Percentiles rank a stretch among this genome's conserved stretches.
phyloP scores from a whole-genome alignment of 805 yeast genomes.

The Lachancea thermotolerans region DNA sequence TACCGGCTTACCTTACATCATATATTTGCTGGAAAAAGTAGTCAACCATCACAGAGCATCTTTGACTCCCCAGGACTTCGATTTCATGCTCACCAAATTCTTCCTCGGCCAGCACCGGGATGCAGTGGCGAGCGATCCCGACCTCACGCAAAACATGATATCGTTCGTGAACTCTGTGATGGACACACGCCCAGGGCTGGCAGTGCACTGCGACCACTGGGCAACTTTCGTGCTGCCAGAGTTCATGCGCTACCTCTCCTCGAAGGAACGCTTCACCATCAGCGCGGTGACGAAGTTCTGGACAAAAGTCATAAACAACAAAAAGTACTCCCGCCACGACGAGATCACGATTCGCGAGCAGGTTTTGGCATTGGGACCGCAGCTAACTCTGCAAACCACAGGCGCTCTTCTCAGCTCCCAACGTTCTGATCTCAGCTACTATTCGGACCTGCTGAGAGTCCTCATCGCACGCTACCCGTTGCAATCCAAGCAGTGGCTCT shows the following conservation, averaged over 20 bases:
- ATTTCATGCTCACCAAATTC: constrained; percentile 33
- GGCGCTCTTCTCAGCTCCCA: constrained; percentile 42
- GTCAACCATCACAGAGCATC: constrained; percentile 34
- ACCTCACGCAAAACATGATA: constrained; percentile 45
- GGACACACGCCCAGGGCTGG: constrained; percentile 42
- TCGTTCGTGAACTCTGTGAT: constrained; percentile 46
- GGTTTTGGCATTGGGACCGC: constrained; percentile 21
- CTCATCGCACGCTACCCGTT: constrained; percentile 45
- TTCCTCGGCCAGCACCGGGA: constrained; percentile 33
- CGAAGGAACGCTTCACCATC: constrained; percentile 46
- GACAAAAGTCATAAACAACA: constrained; percentile 41
- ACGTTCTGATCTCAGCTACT: constrained; percentile 56
- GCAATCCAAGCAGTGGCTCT: constrained; percentile 44
- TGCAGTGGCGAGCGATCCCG: constrained; percentile 48
- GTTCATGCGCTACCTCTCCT: constrained; percentile 27
- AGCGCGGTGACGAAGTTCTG: constrained; percentile 48
- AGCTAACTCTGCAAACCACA: constrained; percentile 31
- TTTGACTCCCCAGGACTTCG: constrained; percentile 31
- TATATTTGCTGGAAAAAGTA: constrained; percentile 40
- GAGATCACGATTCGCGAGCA: constrained; percentile 30
- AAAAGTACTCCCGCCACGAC: constrained; percentile 40
- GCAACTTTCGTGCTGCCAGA: constrained; percentile 24
- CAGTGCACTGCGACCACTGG: constrained; percentile 32
- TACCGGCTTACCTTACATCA: constrained; percentile 39
- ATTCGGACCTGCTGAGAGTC: constrained; percentile 44